Base-by-base conservation (phyloP, 371 early-diverging fungal genomes). In the Mortierella sp. region DNA sequence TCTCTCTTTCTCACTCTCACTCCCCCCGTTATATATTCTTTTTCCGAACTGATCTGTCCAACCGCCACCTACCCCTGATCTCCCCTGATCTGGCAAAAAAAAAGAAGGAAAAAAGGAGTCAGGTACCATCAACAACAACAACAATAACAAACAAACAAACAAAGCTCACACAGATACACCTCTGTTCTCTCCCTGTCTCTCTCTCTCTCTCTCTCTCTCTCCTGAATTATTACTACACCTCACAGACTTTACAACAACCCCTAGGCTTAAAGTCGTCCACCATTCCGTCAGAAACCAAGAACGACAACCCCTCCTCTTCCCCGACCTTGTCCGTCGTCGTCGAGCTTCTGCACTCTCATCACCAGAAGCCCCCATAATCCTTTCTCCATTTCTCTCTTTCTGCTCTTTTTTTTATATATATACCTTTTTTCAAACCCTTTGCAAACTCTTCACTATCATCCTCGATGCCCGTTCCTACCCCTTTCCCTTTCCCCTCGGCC, bases 211-310 rank as follows among this genome's bases (percentile, higher is more conserved):
- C 48, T 1, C 42, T 8, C 0, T 48, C 48, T 10, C 48, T 48
- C 48, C 48, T 48, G 9, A 38, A 26, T 24, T 26, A 58, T 26
- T n/a, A 58, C 58, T 13, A 58, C 58, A 3, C 28, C 19, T 13
- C 7, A 26, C 24, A 68, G 68, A 68, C 68, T 68, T 68, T 68
- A 68, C 68, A 68, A 68, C 68, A 68, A 68, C 68, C 68, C 68
- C 68, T 68, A 68, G 68, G 68, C 68, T 21, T 24, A 31, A 63
- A 34, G 34, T 34, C 63, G 68, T 42, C 68, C 68, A 68, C 68
- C 68, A 68, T 68, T 68, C 42, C 68, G 68, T 68, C 68, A 68
- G 68, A 68, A 68, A 68, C 68, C 68, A 68, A 38, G 68, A 68
- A 21, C 68, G n/a, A 21, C n/a, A n/a, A 21, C n/a, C n/a, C 55